phyloP scores from a whole-genome alignment of 139 green algal species.

The Micractinium conductrix region DNA sequence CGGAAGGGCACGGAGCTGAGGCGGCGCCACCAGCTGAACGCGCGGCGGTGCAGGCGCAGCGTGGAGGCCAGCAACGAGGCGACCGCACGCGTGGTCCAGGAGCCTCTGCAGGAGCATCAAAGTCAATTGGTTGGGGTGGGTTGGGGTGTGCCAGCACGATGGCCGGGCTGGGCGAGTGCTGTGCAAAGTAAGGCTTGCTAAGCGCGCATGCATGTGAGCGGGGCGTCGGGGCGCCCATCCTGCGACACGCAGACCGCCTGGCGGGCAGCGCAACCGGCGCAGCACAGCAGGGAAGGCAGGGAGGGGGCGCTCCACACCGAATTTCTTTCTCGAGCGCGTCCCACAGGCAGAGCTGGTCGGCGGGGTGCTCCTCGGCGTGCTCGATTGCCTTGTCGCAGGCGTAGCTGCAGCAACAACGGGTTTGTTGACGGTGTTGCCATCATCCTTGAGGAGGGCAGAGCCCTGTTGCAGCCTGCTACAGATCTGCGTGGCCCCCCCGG shows the following conservation, averaged over 20 bases:
- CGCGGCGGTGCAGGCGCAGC: slow-evolving; percentile 6
- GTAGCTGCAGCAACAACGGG: slow-evolving; percentile 15
- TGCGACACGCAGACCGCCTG: too few species aligned
- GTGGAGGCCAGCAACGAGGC: background rate
- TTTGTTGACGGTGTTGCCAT: too few species aligned
- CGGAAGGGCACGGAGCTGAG: background rate
- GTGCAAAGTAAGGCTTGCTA: too few species aligned
- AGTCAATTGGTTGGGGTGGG: too few species aligned
- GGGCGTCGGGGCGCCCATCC: too few species aligned
- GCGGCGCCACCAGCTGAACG: background rate
- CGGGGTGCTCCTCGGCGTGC: slow-evolving; percentile 49
- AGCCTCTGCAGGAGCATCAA: background rate
- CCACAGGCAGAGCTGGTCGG: slow-evolving; percentile 50
- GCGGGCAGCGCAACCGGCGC: too few species aligned
- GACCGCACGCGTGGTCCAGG: background rate
- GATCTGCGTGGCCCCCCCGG: too few species aligned
- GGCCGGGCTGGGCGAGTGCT: too few species aligned
- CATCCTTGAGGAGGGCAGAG: too few species aligned
- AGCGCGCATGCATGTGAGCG: too few species aligned
- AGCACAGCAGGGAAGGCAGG: background rate
- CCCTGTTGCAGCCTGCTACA: too few species aligned
- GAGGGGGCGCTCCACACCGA: background rate
- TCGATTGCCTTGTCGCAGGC: slow-evolving; percentile 65
- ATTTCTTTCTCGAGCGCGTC: slow-evolving; percentile 41
- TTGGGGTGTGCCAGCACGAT: too few species aligned